Percentiles rank a stretch among this genome's conserved stretches.
Conservation (phyloP, 2,329 filamentous ascomycete species). For the Dothiorella sarmentorum region DNA sequence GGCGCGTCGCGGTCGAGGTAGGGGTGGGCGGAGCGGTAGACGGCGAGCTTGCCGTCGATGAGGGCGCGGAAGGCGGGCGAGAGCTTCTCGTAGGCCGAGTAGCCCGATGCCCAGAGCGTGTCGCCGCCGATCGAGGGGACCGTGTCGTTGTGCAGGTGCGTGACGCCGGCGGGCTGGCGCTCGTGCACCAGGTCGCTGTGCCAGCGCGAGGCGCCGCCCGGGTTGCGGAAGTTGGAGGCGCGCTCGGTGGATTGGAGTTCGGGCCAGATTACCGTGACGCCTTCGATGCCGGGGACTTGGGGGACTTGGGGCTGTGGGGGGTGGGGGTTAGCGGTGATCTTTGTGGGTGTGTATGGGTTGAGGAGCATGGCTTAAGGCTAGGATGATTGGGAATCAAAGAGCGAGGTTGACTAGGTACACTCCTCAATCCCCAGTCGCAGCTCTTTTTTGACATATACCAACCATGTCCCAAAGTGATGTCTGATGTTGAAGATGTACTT, state of each 20-base stretch:
- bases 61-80: conserved; percentile 67
- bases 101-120: conserved; percentile 69
- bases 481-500: conserved; percentile 35
- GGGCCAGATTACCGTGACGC: conserved; percentile 63
- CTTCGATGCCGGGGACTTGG: conserved; percentile 61
- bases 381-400: too few species aligned
- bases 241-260: conserved; percentile 61
- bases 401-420: too few species aligned
- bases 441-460: too few species aligned
- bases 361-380: not conserved
- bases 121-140: conserved; percentile 64
- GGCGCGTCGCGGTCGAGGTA: conserved; percentile 65
- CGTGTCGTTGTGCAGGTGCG: conserved; percentile 67
- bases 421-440: too few species aligned
- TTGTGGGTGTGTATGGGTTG: not conserved
- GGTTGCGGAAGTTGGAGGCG: conserved; percentile 60
- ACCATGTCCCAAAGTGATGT: too few species aligned
- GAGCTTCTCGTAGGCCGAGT: conserved; percentile 69
- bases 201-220: conserved; percentile 66
- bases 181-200: conserved; percentile 71
- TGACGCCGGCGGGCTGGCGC: conserved; percentile 64
- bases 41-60: conserved; percentile 63
- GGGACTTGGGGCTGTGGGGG: conserved; percentile 66
- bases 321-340: not conserved
- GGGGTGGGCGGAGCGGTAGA: conserved; percentile 63